Base-by-base conservation (phyloP, 495 filamentous ascomycete species). In the Articulospora tetracladia region DNA sequence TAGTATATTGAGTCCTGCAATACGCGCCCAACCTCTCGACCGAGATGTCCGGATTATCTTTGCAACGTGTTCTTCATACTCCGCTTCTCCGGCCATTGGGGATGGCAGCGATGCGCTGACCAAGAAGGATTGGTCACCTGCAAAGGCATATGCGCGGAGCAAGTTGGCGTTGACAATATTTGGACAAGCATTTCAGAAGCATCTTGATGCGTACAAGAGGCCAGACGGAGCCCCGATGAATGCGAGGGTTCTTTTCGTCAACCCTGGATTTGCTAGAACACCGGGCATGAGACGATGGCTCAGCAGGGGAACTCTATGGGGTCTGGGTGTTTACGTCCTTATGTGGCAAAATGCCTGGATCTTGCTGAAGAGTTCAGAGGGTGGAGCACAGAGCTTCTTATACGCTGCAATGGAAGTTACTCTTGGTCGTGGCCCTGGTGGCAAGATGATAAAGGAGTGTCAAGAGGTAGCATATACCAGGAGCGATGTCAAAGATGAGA, bases 161-260 rank as follows among this genome's bases (percentile, higher is more conserved):
- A 97, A 98, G 74, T 77, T 97, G 63, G 88, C 94, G 4, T 77
- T 95, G 48, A 95, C 93, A 81, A 80, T 86, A 32, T 97, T 97
- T 69, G 91, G 89, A 6, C 81, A 84, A 55, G 86, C 92, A 15
- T 97, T 91, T 71, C 92, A 97, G 72, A 90, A 93, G 67, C 92
- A 95, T 68, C 76, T 98, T 23, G 86, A 89, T 62, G 75, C 85
- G 4, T 93, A 93, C 70, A 78, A 87, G 57, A 81, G 94, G 15
- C 90, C 93, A 0, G 94, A 99, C 69, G 79, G 87, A 57, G 73
- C 88, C 34, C 91, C 91, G 2, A 85, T 85, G 70, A 94, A 92
- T 70, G 79, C 91, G 6, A 79, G 89, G 23, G 89, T 97, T 13
- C 72, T 97, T 27, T 73, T 95, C 57, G 90, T 91, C 13, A 92